Evolutionary conservation across 2,329 filamentous ascomycete genomes (phyloP).

Genomic region (Pseudocercospora crystallina): DNA sequence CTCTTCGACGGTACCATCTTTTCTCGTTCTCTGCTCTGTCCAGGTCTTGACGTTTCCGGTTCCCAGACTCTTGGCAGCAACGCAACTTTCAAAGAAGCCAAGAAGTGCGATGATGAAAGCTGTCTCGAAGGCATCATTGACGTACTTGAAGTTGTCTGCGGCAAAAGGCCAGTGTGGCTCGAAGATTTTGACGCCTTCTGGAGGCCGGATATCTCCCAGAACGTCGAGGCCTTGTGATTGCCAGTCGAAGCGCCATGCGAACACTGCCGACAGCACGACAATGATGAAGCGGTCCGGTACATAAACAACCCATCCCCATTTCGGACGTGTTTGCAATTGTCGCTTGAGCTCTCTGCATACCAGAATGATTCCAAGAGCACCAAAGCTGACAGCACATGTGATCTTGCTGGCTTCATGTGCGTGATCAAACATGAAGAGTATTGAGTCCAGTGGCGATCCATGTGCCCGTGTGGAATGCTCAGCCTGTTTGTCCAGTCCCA

Average conservation of each 20-base stretch:
- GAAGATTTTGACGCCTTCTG: constrained; percentile 62
- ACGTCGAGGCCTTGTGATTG: constrained; percentile 77
- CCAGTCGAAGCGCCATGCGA: constrained; percentile 77
- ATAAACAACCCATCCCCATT: constrained; percentile 68
- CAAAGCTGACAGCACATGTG: constrained; percentile 73
- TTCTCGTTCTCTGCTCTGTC: constrained; percentile 43
- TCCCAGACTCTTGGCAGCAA: constrained; percentile 88
- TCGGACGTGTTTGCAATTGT: constrained; percentile 73
- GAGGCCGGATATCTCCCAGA: constrained; percentile 76
- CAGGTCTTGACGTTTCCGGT: constrained; percentile 55
- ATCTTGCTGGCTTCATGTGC: constrained; percentile 66
- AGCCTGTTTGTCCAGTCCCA: constrained; percentile 71
- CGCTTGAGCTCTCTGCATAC: constrained; percentile 78
- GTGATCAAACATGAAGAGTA: constrained; percentile 74
- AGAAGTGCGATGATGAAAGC: constrained; percentile 90
- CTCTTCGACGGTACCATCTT: constrained; percentile 32
- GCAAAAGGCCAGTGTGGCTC: constrained; percentile 84
- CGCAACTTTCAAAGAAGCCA: constrained; percentile 97
- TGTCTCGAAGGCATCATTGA: constrained; percentile 83
- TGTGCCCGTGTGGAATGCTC: constrained; percentile 67
- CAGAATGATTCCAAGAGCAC: constrained; percentile 87
- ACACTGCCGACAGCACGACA: constrained; percentile 77
- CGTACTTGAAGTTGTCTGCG: constrained; percentile 72
- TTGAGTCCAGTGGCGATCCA: constrained; percentile 82
- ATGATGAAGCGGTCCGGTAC: constrained; percentile 89